Conservation (phyloP, 2,329 filamentous ascomycete species). For the Fusarium sp. region DNA sequence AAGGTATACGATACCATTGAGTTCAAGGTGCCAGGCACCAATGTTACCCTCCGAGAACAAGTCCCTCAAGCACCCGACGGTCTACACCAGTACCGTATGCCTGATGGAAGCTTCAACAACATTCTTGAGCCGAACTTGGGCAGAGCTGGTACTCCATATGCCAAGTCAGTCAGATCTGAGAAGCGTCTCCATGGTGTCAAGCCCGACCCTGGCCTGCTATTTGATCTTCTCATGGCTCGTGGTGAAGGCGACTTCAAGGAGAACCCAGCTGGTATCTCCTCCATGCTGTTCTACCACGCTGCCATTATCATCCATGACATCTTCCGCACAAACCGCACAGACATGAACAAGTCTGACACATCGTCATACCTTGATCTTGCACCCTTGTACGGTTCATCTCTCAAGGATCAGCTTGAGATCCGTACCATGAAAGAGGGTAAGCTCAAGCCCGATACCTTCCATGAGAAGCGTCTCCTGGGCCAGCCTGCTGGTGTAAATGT, state of each 20-base stretch:
- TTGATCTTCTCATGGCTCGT: conserved; percentile 74
- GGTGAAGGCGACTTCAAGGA: conserved; percentile 62
- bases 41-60: conserved; percentile 52
- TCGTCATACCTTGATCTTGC: conserved; percentile 81
- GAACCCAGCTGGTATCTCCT: conserved; percentile 78
- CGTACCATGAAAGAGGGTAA: conserved; percentile 73
- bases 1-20: conserved; percentile 51
- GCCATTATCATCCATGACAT: conserved; percentile 64
- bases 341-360: conserved; percentile 72
- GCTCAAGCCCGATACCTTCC: conserved; percentile 77
- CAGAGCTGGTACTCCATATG: conserved; percentile 73
- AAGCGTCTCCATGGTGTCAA: conserved; percentile 68
- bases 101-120: conserved; percentile 63
- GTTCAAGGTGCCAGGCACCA: conserved; percentile 54
- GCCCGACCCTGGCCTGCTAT: conserved; percentile 74
- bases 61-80: conserved; percentile 53
- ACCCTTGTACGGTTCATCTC: conserved; percentile 76
- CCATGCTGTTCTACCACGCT: conserved; percentile 79
- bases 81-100: conserved; percentile 50
- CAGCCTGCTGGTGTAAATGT: conserved; percentile 77
- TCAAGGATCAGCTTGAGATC: conserved; percentile 70
- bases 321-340: conserved; percentile 61
- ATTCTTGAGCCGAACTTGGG: conserved; percentile 72
- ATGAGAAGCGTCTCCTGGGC: conserved; percentile 71
- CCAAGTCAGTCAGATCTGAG: conserved; percentile 70